These are phyloP conservation scores for Leishmania mexicana DNA, from an alignment of 208 protist genomes.

Conservation along the genomic window DNA sequence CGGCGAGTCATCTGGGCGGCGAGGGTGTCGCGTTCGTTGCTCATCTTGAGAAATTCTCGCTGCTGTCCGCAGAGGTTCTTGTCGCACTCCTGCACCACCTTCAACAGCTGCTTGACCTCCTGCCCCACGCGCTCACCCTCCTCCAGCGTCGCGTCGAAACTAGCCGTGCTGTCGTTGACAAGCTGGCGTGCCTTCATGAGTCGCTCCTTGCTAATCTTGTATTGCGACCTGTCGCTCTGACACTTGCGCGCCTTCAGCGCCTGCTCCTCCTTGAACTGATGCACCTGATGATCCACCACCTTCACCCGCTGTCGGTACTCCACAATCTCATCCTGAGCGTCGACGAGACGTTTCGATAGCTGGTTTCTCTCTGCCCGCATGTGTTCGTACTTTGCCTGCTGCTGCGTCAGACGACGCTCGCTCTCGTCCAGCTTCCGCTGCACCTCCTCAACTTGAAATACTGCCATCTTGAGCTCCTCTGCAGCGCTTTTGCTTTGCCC, in stretches of 20 bases:
- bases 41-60: conserved; percentile 94
- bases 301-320: conserved; percentile 97
- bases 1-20: conserved; percentile 97
- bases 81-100: conserved; percentile 95
- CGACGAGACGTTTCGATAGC: conserved; percentile 97
- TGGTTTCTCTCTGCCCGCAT: conserved; percentile 97
- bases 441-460: conserved; percentile 91
- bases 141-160: conserved; percentile 54
- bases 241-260: conserved; percentile 84
- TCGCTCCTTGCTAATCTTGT: conserved; percentile 66
- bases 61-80: conserved; percentile 87
- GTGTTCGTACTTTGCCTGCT: conserved; percentile 93
- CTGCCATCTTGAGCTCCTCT: conserved; percentile 94
- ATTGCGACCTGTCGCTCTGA: conserved; percentile 50
- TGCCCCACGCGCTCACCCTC: conserved; percentile 63
- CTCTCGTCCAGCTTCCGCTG: conserved; percentile 97
- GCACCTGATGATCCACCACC: conserved; percentile 97
- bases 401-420: conserved; percentile 61
- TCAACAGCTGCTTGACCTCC: conserved; percentile 95
- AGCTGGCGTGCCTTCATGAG: conserved; percentile 74
- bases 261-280: conserved; percentile 96
- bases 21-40: conserved; percentile 96
- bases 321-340: conserved; percentile 97
- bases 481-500: conserved; percentile 81
- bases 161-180: conserved; percentile 67